Conservation (phyloP, 2,329 filamentous ascomycete genomes). For the Macrophomina tecta region DNA sequence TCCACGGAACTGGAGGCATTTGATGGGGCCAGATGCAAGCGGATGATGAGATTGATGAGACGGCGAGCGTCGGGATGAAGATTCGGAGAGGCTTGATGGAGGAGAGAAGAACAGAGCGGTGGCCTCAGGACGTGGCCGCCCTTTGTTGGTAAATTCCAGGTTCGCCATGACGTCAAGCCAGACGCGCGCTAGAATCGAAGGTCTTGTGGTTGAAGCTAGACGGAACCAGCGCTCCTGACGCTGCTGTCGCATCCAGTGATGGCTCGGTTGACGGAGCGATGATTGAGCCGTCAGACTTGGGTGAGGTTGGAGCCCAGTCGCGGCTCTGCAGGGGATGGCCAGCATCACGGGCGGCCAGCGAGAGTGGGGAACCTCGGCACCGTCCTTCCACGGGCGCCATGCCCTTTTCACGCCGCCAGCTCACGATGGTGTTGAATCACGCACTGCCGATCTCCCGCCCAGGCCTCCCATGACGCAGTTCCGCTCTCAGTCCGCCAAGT, state of each 20-base stretch:
- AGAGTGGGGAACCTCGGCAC: background rate
- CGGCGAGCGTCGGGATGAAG: background rate
- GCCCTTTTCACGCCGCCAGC: background rate
- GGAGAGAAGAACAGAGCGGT: background rate
- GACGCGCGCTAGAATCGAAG: background rate
- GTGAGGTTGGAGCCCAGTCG: background rate
- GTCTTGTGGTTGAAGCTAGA: slow-evolving; percentile 11
- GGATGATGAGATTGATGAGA: background rate
- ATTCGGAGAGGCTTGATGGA: background rate
- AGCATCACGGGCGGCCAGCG: background rate
- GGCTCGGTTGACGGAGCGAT: background rate
- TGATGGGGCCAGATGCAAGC: background rate
- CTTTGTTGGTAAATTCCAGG: slow-evolving; percentile 3
- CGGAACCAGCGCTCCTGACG: background rate
- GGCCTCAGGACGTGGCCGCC: background rate
- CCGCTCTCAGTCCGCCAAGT: background rate
- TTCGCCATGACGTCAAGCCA: slow-evolving; percentile 15
- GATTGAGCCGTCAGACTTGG: background rate
- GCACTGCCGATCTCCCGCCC: background rate
- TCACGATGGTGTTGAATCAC: slow-evolving; percentile 6
- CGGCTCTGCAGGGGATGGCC: background rate
- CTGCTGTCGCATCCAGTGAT: background rate
- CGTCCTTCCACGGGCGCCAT: background rate
- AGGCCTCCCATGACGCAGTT: background rate
- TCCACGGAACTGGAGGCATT: slow-evolving; percentile 41